Evolutionary conservation across 495 filamentous ascomycete species (phyloP), one percentile per base, ranked within the genome.

Genomic region (Trichoderma reesei): DNA sequence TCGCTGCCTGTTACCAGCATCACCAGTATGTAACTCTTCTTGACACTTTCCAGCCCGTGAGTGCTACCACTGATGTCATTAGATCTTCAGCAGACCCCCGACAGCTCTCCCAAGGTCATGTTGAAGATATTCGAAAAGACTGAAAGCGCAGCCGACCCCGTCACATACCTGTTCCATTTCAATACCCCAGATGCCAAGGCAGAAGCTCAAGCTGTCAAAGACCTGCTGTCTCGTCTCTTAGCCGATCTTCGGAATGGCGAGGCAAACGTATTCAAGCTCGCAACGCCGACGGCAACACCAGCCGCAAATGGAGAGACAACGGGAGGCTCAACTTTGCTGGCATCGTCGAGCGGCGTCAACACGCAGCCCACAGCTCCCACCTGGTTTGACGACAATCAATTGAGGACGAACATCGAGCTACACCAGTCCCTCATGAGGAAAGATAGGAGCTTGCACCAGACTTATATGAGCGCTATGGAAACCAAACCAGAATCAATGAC

Each of bases 31-130:
- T 86, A 70, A 37, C 2, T 59, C 13, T 38, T 41, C 44, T 34
- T 61, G 41, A 16, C 9, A 18, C 33, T 65, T 48, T 37, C 48
- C 48, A 36, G 54, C 36, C 65, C 64, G 39, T 33, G 16, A 48
- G 42, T 33, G 31, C 10, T 31, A 38, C 41, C 63, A 59, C 59
- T 66, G 59, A 69, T 63, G 42, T 61, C 39, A 8, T 16, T 64
- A 89, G 86, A 98, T 78, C 82, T 98, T 44, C 92, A 98, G 70
- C 92, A 96, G 73, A 97, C 94, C 1, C 91, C 92, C 0, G 89
- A 87, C 54, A 86, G 78, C 8, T 84, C 80, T 18, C 76, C 90
- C 13, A 98, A 96, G 77, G 91, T 95, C 59, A 94, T 96, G 82
- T 82, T 96, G 48, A 94, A 91, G 73, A 83, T 98, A 61, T 87